Conservation (phyloP, 176 grass and related monocot species). For the Puya raimondii region DNA sequence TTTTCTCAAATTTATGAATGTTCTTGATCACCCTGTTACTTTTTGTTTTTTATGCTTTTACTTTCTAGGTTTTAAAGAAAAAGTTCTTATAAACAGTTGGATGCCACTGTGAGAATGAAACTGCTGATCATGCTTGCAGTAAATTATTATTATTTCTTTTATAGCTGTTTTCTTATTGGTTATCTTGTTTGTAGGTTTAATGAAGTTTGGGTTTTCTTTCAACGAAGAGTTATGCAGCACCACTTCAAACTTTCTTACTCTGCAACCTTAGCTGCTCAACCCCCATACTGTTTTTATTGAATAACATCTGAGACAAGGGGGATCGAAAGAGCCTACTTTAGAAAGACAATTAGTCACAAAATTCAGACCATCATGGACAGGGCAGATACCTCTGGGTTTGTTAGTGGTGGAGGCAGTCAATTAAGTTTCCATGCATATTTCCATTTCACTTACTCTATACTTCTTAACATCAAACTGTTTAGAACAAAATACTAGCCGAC, state of each 20-base stretch:
- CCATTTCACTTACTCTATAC: slow-evolving; percentile 39
- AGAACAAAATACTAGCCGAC: slow-evolving; percentile 1
- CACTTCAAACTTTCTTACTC: neutral
- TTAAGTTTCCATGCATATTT: slow-evolving; percentile 49
- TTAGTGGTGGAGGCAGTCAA: slow-evolving; percentile 45
- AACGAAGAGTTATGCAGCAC: neutral
- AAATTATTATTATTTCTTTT: neutral
- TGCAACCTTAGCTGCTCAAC: neutral
- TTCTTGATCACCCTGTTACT: too few relatives aligned
- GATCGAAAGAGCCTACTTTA: neutral
- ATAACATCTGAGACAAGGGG: neutral
- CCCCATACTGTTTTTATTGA: neutral
- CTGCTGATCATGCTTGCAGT: too few relatives aligned
- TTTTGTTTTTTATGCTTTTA: too few relatives aligned
- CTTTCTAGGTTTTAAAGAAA: too few relatives aligned
- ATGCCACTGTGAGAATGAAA: too few relatives aligned
- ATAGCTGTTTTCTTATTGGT: neutral
- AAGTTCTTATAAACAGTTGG: too few relatives aligned
- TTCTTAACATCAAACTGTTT: slow-evolving; percentile 20
- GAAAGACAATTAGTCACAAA: slow-evolving; percentile 2
- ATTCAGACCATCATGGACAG: slow-evolving; percentile 40
- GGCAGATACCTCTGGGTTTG: slow-evolving; percentile 62
- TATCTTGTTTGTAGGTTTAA: neutral
- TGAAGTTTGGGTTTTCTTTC: neutral
- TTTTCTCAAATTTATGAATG: too few relatives aligned